Evolutionary conservation across 2,329 filamentous ascomycete genomes (phyloP).

Genomic region (Hyphodiscus sp.): DNA sequence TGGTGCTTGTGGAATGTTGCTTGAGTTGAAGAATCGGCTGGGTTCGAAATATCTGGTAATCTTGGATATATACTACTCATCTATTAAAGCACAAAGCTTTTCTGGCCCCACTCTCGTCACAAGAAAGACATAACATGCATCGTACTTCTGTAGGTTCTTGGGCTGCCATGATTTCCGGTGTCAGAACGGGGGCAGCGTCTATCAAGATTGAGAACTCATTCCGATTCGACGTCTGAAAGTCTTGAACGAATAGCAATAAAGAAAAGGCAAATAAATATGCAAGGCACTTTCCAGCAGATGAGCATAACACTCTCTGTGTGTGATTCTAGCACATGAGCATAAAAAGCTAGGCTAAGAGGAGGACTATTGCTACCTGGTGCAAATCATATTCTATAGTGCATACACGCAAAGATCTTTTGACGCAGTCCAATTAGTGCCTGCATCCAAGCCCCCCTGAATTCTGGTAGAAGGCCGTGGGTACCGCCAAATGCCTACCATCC

Average conservation of each 20-base stretch:
- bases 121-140: not conserved
- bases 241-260: not conserved
- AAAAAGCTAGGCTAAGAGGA: not conserved
- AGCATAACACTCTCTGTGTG: not conserved
- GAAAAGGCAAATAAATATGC: no score
- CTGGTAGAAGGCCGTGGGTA: not conserved
- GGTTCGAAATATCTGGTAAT: not conserved
- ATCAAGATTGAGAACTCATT: not conserved
- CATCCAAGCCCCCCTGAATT: not conserved
- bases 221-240: not conserved
- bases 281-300: not conserved
- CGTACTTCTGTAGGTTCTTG: not conserved
- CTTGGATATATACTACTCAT: not conserved
- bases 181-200: no score
- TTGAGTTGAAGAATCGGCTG: not conserved
- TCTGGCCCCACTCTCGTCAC: not conserved
- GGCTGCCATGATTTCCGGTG: no score
- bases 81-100: not conserved
- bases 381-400: not conserved
- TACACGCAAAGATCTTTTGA: not conserved
- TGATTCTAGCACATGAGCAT: not conserved
- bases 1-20: not conserved
- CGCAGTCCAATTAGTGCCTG: not conserved
- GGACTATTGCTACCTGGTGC: not conserved
- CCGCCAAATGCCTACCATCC: not conserved